phyloP scores from a whole-genome alignment of 2,329 filamentous ascomycete species.

The Calonectria multiphialidica region DNA sequence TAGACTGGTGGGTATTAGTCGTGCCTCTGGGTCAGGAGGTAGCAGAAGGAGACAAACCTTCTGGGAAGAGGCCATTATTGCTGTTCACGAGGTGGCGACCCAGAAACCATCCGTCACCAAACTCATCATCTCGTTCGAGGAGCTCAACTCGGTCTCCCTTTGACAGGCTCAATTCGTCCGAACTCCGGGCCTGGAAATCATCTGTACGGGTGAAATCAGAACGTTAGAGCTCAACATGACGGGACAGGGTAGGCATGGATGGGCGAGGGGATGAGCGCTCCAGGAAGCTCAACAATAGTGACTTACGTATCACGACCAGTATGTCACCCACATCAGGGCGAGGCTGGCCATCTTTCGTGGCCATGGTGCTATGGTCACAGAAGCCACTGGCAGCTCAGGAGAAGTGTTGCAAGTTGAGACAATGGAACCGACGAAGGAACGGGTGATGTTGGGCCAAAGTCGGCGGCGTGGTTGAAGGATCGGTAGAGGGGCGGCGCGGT shows the following conservation, averaged over 20 bases:
- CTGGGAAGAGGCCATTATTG: slow-evolving; percentile 84
- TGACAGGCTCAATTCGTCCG: slow-evolving; percentile 89
- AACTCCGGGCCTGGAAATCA: slow-evolving; percentile 91
- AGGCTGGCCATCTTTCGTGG: slow-evolving; percentile 54
- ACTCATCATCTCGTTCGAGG: slow-evolving; percentile 88
- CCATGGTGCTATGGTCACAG: slow-evolving; percentile 52
- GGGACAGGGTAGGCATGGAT: neutral
- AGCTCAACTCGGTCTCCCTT: slow-evolving; percentile 89
- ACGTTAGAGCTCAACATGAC: slow-evolving; percentile 24
- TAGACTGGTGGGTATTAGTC: slow-evolving; percentile 63
- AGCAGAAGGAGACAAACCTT: slow-evolving; percentile 67
- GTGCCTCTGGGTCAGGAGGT: slow-evolving; percentile 22
- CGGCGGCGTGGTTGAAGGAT: slow-evolving; percentile 34
- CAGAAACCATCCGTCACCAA: slow-evolving; percentile 89
- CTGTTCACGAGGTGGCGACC: slow-evolving; percentile 80
- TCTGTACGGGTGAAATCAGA: slow-evolving; percentile 64
- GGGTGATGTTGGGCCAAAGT: slow-evolving; percentile 34
- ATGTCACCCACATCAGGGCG: slow-evolving; percentile 75
- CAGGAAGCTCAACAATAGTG: slow-evolving; percentile 37
- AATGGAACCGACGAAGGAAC: slow-evolving; percentile 31
- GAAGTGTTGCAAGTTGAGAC: slow-evolving; percentile 35
- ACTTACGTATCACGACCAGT: slow-evolving; percentile 79
- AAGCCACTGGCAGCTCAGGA: slow-evolving; percentile 29
- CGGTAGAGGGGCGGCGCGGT: slow-evolving; percentile 29
- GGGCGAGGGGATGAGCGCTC: neutral